These are phyloP conservation scores for Combretum micranthum DNA, from an alignment of 345 rosid genomes.

Conservation along the genomic window DNA sequence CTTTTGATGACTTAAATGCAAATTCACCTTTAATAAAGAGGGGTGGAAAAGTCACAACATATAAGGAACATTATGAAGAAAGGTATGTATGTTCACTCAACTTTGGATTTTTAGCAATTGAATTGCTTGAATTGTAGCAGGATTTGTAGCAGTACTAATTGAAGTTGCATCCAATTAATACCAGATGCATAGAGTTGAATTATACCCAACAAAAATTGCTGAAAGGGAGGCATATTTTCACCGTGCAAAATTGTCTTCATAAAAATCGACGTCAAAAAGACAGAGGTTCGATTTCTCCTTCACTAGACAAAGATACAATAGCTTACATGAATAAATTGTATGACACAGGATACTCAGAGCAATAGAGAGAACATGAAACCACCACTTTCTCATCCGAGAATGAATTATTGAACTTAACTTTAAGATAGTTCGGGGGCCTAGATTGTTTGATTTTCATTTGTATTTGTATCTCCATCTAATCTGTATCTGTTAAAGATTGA, in stretches of 20 bases:
- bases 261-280: conserved; percentile 35
- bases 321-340: no score
- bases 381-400: no score
- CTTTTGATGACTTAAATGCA: conserved; percentile 31
- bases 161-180: neutral
- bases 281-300: conserved; percentile 36
- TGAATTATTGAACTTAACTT: no score
- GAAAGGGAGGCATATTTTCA: conserved; percentile 50
- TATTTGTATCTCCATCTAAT: no score
- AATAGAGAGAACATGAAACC: no score
- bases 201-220: conserved; percentile 36
- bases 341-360: no score
- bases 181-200: conserved; percentile 42
- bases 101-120: no score
- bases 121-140: neutral
- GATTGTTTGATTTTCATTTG: no score
- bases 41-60: conserved; percentile 33
- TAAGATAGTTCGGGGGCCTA: no score
- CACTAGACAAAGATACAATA: neutral
- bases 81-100: conserved; percentile 24
- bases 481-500: no score
- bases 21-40: conserved; percentile 40
- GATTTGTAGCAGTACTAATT: neutral
- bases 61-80: conserved; percentile 45
- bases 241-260: conserved; percentile 40